These are phyloP conservation scores for Amphirosellinia nigrospora DNA, from an alignment of 495 filamentous ascomycete species.

Conservation along the genomic window DNA sequence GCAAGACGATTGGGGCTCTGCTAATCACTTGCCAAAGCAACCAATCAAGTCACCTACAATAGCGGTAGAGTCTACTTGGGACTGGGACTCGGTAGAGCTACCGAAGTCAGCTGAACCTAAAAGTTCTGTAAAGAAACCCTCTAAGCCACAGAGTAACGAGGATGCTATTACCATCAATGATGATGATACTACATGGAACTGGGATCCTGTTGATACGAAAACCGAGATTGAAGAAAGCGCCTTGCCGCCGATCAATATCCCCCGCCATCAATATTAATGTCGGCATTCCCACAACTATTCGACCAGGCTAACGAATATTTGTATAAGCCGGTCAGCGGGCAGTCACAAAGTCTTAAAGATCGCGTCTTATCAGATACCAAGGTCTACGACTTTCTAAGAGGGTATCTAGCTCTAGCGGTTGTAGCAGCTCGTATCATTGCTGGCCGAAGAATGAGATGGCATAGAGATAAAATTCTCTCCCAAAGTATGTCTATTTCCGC, in stretches of 20 bases:
- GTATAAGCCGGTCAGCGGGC: constrained; percentile 60
- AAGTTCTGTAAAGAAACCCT: neutral
- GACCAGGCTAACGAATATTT: constrained; percentile 59
- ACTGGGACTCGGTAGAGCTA: constrained; percentile 48
- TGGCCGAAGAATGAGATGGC: constrained; percentile 87
- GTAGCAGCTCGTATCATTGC: constrained; percentile 82
- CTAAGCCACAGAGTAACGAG: neutral
- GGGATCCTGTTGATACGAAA: constrained; percentile 33
- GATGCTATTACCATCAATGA: constrained; percentile 14
- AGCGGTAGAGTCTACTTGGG: constrained; percentile 39
- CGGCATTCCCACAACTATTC: constrained; percentile 72
- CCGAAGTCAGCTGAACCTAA: constrained; percentile 19
- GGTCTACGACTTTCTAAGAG: constrained; percentile 60
- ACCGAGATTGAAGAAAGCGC: constrained; percentile 34
- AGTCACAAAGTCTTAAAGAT: constrained; percentile 59
- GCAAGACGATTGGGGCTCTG: constrained; percentile 64
- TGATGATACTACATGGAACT: constrained; percentile 36
- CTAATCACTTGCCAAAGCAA: constrained; percentile 53
- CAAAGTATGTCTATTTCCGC: constrained; percentile 86
- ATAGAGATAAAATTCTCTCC: constrained; percentile 82
- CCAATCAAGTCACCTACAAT: constrained; percentile 29
- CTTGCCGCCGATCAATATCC: constrained; percentile 82
- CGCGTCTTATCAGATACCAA: constrained; percentile 61
- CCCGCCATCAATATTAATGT: constrained; percentile 85
- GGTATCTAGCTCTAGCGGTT: constrained; percentile 62